Conservation (phyloP, 768 basidiomycete genomes). For the Roridomyces roridus region DNA sequence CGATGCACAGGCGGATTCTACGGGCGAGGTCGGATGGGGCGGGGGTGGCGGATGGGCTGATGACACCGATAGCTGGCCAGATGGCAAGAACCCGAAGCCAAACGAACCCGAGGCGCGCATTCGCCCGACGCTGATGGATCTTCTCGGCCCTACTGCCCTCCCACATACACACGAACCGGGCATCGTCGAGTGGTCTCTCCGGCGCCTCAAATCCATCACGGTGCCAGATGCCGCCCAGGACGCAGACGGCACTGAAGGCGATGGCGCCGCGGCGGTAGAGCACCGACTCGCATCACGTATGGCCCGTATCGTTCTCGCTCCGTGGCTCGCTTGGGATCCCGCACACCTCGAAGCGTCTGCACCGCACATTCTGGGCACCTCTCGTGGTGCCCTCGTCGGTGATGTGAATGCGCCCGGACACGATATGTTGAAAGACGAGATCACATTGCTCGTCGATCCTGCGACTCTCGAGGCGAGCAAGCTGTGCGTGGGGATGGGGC, state of each 20-base stretch:
- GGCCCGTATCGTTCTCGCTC: slow-evolving; percentile 36
- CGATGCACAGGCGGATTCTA: background rate
- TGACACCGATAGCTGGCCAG: background rate
- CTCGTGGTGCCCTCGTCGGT: slow-evolving; percentile 26
- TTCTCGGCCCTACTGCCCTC: slow-evolving; percentile 62
- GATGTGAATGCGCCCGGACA: background rate
- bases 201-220: slow-evolving; percentile 56
- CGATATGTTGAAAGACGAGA: slow-evolving; percentile 21
- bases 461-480: slow-evolving; percentile 8
- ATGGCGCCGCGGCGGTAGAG: slow-evolving; percentile 39
- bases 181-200: slow-evolving; percentile 68
- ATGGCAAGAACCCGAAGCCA: background rate
- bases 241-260: slow-evolving; percentile 28
- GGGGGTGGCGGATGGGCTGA: background rate
- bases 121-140: slow-evolving; percentile 38
- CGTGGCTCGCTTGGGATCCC: slow-evolving; percentile 50
- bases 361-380: slow-evolving; percentile 45
- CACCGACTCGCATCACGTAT: slow-evolving; percentile 34
- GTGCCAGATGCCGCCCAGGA: slow-evolving; percentile 39
- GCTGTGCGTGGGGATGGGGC: slow-evolving; percentile 35
- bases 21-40: background rate
- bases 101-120: background rate
- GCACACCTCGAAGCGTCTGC: slow-evolving; percentile 29
- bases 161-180: slow-evolving; percentile 70
- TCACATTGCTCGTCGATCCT: slow-evolving; percentile 35